Percentiles rank a stretch among this genome's conserved stretches.
These are phyloP conservation scores for Kodamaea laetipori DNA, from an alignment of 805 yeast genomes.

Conservation along the genomic window DNA sequence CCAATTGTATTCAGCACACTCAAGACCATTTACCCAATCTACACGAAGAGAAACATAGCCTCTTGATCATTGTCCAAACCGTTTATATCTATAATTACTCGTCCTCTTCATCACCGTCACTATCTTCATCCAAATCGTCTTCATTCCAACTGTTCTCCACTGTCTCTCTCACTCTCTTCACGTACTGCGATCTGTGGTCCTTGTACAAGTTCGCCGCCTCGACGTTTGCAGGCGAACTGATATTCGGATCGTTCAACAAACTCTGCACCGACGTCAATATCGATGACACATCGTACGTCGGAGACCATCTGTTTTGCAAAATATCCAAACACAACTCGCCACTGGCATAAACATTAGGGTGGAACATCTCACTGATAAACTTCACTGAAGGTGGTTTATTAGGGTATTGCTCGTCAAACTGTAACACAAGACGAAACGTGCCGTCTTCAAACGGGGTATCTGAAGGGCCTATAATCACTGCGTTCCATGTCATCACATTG, in stretches of 20 bases:
- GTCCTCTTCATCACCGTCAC: slow-evolving; percentile 38
- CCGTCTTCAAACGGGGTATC: slow-evolving; percentile 99
- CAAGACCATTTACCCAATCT: too few relatives aligned
- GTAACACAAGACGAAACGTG: slow-evolving; percentile 80
- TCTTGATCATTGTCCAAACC: not conserved
- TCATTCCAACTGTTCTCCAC: slow-evolving; percentile 95
- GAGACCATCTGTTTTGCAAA: slow-evolving; percentile 96
- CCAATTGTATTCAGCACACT: too few relatives aligned
- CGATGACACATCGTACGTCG: slow-evolving; percentile 96
- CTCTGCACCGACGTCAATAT: slow-evolving; percentile 92
- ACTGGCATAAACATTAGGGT: slow-evolving; percentile 93
- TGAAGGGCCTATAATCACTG: slow-evolving; percentile 95
- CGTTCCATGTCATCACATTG: slow-evolving; percentile 96
- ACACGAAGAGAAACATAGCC: not conserved
- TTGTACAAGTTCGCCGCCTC: slow-evolving; percentile 95
- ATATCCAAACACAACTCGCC: slow-evolving; percentile 97
- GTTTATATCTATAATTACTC: slow-evolving; percentile 10
- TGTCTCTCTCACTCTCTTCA: slow-evolving; percentile 88
- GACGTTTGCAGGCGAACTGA: slow-evolving; percentile 94
- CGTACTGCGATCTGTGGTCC: slow-evolving; percentile 92
- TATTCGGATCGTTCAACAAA: slow-evolving; percentile 92
- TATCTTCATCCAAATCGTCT: slow-evolving; percentile 63
- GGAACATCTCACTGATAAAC: slow-evolving; percentile 93
- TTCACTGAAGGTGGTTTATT: slow-evolving; percentile 94
- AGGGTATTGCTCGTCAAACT: slow-evolving; percentile 96